These are phyloP conservation scores for Castanea crenata DNA, from an alignment of 306 rosid genomes.

Conservation along the genomic window DNA sequence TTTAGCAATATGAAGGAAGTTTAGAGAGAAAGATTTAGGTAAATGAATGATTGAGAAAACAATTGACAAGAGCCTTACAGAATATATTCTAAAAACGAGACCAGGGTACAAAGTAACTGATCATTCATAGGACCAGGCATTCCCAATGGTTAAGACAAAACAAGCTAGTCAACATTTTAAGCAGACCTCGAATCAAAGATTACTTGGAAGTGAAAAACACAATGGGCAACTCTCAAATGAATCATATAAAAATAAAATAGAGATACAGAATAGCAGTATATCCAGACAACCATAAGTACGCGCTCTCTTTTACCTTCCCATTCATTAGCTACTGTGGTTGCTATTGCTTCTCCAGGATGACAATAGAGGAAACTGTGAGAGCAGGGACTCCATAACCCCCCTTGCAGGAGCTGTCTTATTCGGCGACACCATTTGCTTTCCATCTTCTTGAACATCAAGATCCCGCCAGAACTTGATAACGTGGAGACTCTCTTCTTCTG, in stretches of 20 bases:
- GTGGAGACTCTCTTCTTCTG: constrained; percentile 91
- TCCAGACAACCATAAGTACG: neutral
- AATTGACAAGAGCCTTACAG: neutral
- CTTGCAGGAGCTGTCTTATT: constrained; percentile 34
- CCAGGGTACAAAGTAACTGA: neutral
- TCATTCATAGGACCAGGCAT: neutral
- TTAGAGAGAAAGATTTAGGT: neutral
- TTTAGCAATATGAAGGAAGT: neutral
- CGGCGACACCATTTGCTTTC: constrained; percentile 13
- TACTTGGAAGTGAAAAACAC: neutral
- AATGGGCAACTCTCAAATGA: neutral
- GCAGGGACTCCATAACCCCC: constrained; percentile 39
- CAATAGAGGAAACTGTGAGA: constrained; percentile 41
- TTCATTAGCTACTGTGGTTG: constrained; percentile 29
- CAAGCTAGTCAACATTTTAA: neutral
- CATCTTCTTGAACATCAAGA: constrained; percentile 31
- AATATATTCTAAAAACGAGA: neutral
- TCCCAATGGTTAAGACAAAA: neutral
- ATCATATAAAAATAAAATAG: neutral
- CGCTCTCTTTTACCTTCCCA: constrained; percentile 13
- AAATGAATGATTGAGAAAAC: neutral
- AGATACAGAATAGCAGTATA: neutral
- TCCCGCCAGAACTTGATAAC: constrained; percentile 90
- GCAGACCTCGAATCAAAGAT: neutral
- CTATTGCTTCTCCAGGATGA: constrained; percentile 39